Conservation (phyloP, 1,284 basidiomycete species). For the Pseudozyma sp. region DNA sequence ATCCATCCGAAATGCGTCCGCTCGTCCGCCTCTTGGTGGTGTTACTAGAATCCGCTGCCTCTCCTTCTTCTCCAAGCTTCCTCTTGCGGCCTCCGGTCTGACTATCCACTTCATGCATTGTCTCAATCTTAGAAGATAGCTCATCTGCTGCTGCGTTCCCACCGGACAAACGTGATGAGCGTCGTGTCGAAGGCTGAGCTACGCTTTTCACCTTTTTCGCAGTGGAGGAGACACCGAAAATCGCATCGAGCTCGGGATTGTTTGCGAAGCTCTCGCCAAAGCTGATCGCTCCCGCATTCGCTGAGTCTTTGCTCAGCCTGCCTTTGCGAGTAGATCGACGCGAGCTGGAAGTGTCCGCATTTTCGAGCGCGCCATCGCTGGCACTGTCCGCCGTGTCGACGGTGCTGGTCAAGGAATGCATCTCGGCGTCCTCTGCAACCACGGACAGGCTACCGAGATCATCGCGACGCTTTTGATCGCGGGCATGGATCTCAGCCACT, state of each 20-base stretch:
- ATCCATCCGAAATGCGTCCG: conserved; percentile 10
- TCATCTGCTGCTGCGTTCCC: conserved; percentile 5
- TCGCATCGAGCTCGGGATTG: conserved; percentile 48
- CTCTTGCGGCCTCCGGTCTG: conserved; percentile 23
- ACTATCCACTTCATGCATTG: background rate
- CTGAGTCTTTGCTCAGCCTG: conserved; percentile 10
- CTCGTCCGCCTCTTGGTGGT: conserved; percentile 17
- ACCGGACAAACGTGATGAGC: conserved; percentile 32
- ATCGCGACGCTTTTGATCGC: conserved; percentile 27
- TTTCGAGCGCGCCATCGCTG: conserved; percentile 12
- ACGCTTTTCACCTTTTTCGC: background rate
- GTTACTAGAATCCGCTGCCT: background rate
- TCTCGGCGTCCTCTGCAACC: conserved; percentile 28
- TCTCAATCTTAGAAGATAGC: background rate
- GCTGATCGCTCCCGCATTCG: conserved; percentile 14
- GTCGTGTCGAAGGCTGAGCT: conserved; percentile 13
- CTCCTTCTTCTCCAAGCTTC: conserved; percentile 8
- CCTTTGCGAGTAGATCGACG: conserved; percentile 7
- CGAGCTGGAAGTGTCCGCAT: conserved; percentile 6
- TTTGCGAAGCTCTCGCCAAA: conserved; percentile 31
- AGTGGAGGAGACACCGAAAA: conserved; percentile 22
- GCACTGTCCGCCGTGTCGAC: conserved; percentile 12
- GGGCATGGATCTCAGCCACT: conserved; percentile 36
- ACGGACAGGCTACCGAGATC: conserved; percentile 27
- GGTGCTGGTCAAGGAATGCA: conserved; percentile 15